A percentile compares a stretch with the other conserved stretches of the same genome.
Evolutionary conservation across 2,329 filamentous ascomycete species (phyloP).

Genomic region (Phyllosticta citrichinensis): DNA sequence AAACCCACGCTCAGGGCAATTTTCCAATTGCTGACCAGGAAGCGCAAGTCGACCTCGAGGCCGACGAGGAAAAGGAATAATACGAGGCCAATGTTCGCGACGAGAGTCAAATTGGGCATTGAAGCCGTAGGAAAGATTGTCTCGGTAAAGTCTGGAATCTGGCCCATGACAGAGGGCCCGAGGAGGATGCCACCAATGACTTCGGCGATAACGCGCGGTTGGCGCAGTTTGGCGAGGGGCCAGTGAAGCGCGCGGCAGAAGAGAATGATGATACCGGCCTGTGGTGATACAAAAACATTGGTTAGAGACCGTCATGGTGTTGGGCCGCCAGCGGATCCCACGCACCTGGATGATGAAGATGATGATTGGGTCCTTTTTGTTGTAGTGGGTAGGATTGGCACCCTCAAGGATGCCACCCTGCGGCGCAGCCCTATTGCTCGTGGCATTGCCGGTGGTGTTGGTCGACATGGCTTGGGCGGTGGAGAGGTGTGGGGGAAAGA

Average conservation of each 20-base stretch:
- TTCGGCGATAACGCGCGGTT: slow-evolving; percentile 75
- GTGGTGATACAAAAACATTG: slow-evolving; percentile 1
- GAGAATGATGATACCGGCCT: slow-evolving; percentile 64
- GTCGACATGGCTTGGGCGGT: slow-evolving; percentile 1
- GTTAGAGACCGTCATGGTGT: background rate
- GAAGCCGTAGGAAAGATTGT: slow-evolving; percentile 69
- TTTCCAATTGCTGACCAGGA: slow-evolving; percentile 70
- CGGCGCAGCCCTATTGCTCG: slow-evolving; percentile 30
- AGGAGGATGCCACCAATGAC: slow-evolving; percentile 77
- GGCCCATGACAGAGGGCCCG: slow-evolving; percentile 79
- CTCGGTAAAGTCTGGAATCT: slow-evolving; percentile 65
- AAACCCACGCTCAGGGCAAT: slow-evolving; percentile 68
- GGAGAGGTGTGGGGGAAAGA: background rate
- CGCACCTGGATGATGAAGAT: slow-evolving; percentile 65
- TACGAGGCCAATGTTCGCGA: slow-evolving; percentile 74
- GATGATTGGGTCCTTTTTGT: slow-evolving; percentile 60
- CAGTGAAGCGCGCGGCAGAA: slow-evolving; percentile 66
- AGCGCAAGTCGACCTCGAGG: slow-evolving; percentile 72
- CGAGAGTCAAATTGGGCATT: slow-evolving; percentile 64
- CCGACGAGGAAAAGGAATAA: slow-evolving; percentile 83
- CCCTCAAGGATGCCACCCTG: slow-evolving; percentile 65
- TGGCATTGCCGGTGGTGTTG: slow-evolving; percentile 5
- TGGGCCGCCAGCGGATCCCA: slow-evolving; percentile 4
- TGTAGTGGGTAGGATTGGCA: slow-evolving; percentile 57
- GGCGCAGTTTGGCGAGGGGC: slow-evolving; percentile 65